These are phyloP conservation scores for Excoecaria agallocha DNA, from an alignment of 345 rosid genomes.

Conservation along the genomic window DNA sequence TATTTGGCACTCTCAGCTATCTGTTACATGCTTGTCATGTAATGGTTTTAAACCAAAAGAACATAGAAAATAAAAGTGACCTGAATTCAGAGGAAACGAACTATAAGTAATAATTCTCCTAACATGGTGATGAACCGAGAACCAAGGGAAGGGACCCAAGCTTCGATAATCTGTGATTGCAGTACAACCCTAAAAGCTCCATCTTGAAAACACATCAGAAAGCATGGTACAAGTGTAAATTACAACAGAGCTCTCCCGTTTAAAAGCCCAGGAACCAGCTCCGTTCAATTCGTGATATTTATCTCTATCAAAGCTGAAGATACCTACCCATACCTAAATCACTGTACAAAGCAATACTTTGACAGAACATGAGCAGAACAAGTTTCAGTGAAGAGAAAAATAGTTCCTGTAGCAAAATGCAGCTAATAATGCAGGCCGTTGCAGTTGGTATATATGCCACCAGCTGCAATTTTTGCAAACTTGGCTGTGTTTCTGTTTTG, in stretches of 20 bases:
- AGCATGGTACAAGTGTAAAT: slow-evolving; percentile 10
- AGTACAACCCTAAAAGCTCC: background rate
- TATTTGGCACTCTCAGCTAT: too few species aligned
- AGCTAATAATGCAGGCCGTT: slow-evolving; percentile 54
- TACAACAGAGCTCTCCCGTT: slow-evolving; percentile 18
- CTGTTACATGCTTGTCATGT: too few species aligned
- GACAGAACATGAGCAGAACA: background rate
- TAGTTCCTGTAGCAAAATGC: background rate
- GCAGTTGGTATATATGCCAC: slow-evolving; percentile 51
- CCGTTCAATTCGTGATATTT: background rate
- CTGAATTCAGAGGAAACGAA: background rate
- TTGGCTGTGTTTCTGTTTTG: slow-evolving; percentile 48
- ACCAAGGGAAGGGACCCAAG: background rate
- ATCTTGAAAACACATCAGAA: slow-evolving; percentile 4
- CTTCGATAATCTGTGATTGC: slow-evolving; percentile 1
- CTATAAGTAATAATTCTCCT: background rate
- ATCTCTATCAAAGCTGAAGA: slow-evolving; percentile 8
- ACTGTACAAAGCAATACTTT: slow-evolving; percentile 21
- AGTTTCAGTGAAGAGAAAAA: background rate
- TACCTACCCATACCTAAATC: slow-evolving; percentile 14
- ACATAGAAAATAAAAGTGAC: too few species aligned
- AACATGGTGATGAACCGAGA: background rate
- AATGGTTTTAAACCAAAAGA: too few species aligned
- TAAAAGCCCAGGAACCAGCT: slow-evolving; percentile 25
- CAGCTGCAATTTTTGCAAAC: slow-evolving; percentile 44